Evolutionary conservation across 2,329 filamentous ascomycete species (phyloP).

Genomic region (Cercospora nicotianae): DNA sequence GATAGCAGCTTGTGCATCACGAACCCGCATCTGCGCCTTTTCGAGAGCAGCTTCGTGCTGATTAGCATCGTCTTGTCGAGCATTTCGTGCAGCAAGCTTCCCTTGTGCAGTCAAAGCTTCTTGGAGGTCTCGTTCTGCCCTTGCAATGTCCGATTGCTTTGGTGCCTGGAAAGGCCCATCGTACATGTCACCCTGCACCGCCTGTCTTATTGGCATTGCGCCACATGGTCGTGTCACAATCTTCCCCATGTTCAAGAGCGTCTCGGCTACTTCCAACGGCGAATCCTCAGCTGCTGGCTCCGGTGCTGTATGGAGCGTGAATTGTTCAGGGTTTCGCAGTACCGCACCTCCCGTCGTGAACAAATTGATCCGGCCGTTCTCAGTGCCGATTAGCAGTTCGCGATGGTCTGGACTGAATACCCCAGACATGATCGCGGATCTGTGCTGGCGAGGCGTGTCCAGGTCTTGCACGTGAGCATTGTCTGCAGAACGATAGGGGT

Average conservation of each 20-base stretch:
- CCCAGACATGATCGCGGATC: conserved; percentile 59
- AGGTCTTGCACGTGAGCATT: conserved; percentile 56
- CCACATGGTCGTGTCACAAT: conserved; percentile 44
- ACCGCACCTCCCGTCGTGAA: conserved; percentile 44
- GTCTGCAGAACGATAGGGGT: conserved; percentile 54
- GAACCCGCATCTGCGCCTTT: conserved; percentile 16
- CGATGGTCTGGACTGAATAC: conserved; percentile 57
- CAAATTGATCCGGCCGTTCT: conserved; percentile 56
- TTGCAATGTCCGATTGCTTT: conserved; percentile 24
- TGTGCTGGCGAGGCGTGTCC: conserved; percentile 41
- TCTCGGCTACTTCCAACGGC: conserved; percentile 28
- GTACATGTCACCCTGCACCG: conserved; percentile 49
- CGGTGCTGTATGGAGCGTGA: conserved; percentile 29
- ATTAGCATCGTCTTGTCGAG: not conserved
- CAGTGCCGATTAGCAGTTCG: conserved; percentile 59
- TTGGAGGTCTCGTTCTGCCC: conserved; percentile 33
- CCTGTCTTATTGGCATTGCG: conserved; percentile 46
- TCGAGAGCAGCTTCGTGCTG: not conserved
- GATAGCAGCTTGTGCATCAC: conserved; percentile 14
- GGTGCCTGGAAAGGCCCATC: conserved; percentile 40
- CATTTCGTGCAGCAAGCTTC: not conserved
- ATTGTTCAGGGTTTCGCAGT: conserved; percentile 18
- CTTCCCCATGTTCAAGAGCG: conserved; percentile 37
- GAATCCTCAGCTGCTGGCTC: conserved; percentile 1
- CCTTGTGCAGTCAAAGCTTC: conserved; percentile 24